phyloP scores from a whole-genome alignment of 2,329 filamentous ascomycete genomes.

The Aschersonia sp. region DNA sequence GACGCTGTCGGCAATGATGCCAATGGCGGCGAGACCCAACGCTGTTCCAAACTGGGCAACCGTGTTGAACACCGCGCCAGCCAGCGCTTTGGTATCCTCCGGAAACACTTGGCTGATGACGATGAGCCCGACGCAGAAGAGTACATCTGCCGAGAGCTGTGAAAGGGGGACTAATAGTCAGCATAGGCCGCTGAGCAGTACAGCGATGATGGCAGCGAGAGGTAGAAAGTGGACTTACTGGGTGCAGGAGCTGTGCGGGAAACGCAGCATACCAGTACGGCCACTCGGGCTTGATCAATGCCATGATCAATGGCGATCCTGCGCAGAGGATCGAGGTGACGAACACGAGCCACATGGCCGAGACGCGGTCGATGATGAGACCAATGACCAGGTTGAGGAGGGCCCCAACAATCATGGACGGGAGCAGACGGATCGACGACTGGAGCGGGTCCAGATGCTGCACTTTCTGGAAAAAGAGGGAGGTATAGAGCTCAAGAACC shows the following conservation, averaged over 20 bases:
- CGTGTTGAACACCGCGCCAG: conserved; percentile 43
- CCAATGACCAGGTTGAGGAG: background rate
- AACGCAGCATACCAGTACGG: conserved; percentile 31
- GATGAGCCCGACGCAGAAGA: conserved; percentile 33
- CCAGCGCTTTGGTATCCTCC: conserved; percentile 35
- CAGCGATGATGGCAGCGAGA: no score
- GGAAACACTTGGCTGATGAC: conserved; percentile 35
- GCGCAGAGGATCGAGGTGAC: conserved; percentile 22
- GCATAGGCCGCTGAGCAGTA: no score
- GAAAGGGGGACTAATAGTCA: no score
- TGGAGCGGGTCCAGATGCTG: background rate
- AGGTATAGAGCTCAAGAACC: background rate
- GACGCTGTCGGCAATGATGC: conserved; percentile 20
- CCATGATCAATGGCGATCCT: conserved; percentile 33
- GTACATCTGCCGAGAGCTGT: background rate
- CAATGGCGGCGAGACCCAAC: conserved; percentile 25
- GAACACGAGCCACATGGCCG: conserved; percentile 5
- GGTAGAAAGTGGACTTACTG: no score
- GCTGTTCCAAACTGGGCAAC: conserved; percentile 33
- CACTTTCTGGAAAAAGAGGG: background rate
- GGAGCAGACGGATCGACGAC: background rate
- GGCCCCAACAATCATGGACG: background rate
- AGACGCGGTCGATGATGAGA: background rate
- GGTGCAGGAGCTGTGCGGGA: conserved; percentile 11
- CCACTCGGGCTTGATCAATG: conserved; percentile 26